These are phyloP conservation scores for Puccinellia tenuiflora DNA, from an alignment of 176 grass and related monocot genomes.

Conservation along the genomic window DNA sequence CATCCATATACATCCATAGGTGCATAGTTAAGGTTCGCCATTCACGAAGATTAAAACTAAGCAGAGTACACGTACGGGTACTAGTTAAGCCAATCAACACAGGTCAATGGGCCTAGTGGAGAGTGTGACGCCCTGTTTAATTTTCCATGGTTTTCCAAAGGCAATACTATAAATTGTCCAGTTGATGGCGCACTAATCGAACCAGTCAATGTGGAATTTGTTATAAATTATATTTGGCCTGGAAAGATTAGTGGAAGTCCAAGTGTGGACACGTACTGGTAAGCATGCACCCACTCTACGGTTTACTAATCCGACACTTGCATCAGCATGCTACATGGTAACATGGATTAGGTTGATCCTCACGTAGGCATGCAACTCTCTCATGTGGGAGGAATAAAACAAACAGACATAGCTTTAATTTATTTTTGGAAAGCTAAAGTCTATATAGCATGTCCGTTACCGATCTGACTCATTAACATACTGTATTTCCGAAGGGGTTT, in stretches of 20 bases:
- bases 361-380: constrained; percentile 27
- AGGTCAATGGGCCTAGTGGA: no score
- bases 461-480: neutral
- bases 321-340: constrained; percentile 20
- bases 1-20: neutral
- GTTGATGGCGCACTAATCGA: constrained; percentile 32
- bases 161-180: neutral
- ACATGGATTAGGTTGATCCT: constrained; percentile 60
- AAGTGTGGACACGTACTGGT: constrained; percentile 13
- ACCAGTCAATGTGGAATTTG: neutral
- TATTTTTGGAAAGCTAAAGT: neutral
- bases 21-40: neutral
- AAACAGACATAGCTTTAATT: no score
- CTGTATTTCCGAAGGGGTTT: neutral
- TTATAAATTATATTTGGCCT: neutral
- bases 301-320: constrained; percentile 14
- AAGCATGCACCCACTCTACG: constrained; percentile 24
- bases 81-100: no score
- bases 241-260: neutral
- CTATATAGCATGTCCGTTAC: neutral
- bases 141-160: neutral
- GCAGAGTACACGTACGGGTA: no score
- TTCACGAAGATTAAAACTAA: no score
- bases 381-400: neutral
- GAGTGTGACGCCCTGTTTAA: neutral